Evolutionary conservation across 805 yeast species (phyloP).

Genomic region (Metschnikowia lachancei): DNA sequence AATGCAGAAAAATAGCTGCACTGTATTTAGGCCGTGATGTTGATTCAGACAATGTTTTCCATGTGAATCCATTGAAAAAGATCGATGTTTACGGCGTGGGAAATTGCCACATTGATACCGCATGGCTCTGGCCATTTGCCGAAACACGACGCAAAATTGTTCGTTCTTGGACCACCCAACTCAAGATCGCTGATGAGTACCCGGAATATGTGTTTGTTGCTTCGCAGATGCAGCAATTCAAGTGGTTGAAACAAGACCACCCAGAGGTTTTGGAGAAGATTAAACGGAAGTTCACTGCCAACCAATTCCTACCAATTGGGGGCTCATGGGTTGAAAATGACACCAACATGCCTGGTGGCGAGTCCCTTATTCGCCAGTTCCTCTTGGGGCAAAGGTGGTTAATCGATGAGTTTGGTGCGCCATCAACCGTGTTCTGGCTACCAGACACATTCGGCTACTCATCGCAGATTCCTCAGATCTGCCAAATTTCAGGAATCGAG

Average conservation of each 20-base stretch:
- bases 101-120: constrained; percentile 95
- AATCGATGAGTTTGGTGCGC: constrained; percentile 70
- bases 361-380: constrained; percentile 83
- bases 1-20: constrained; percentile 66
- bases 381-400: constrained; percentile 87
- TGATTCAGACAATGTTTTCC: constrained; percentile 59
- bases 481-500: constrained; percentile 81
- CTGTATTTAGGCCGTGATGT: constrained; percentile 62
- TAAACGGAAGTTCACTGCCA: constrained; percentile 62
- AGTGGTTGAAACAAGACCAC: constrained; percentile 85
- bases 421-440: constrained; percentile 82
- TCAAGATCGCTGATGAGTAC: constrained; percentile 76
- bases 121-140: constrained; percentile 99
- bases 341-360: constrained; percentile 94
- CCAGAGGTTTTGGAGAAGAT: constrained; percentile 71
- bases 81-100: constrained; percentile 82
- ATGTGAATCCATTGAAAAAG: constrained; percentile 33
- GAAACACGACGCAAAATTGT: constrained; percentile 91
- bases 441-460: constrained; percentile 98
- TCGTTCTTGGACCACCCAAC: constrained; percentile 92
- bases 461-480: constrained; percentile 90
- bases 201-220: constrained; percentile 95
- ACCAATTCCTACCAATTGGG: constrained; percentile 86
- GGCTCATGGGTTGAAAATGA: constrained; percentile 99
- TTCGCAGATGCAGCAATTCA: constrained; percentile 93